Conservation (phyloP, 2,329 filamentous ascomycete species). For the Macrophomina tecta region DNA sequence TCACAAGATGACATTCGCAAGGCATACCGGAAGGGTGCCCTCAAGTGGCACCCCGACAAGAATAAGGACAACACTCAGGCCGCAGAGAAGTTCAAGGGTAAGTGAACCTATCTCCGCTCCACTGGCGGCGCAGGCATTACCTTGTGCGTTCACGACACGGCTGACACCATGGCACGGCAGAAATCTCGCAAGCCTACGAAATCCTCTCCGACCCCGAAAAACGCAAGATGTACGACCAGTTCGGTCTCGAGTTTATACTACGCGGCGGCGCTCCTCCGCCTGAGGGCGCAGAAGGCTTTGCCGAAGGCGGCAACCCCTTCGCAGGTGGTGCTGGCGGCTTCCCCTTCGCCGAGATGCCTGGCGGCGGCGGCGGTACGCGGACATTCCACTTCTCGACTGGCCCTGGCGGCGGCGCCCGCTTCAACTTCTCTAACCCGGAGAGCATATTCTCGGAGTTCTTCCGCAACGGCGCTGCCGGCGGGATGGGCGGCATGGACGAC, state of each 20-base stretch:
- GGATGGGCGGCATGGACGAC: constrained; percentile 50
- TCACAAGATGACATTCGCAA: constrained; percentile 97
- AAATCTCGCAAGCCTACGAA: constrained; percentile 96
- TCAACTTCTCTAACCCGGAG: constrained; percentile 82
- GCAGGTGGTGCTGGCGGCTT: constrained; percentile 48
- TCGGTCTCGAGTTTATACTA: constrained; percentile 89
- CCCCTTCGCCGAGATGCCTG: constrained; percentile 61
- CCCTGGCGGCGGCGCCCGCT: constrained; percentile 64
- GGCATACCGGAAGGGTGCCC: constrained; percentile 85
- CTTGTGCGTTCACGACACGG: background rate
- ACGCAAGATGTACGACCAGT: constrained; percentile 93
- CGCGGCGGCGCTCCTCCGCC: constrained; percentile 75
- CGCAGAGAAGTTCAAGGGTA: constrained; percentile 89
- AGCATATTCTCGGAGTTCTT: constrained; percentile 87
- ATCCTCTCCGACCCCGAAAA: constrained; percentile 97
- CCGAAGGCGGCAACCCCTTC: constrained; percentile 51
- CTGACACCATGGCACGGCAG: constrained; percentile 49
- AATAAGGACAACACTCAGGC: constrained; percentile 90
- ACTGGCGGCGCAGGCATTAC: background rate
- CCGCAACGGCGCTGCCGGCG: constrained; percentile 60
- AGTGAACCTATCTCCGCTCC: constrained; percentile 30
- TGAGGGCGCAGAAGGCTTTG: constrained; percentile 56
- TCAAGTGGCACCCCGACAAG: constrained; percentile 97
- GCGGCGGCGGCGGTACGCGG: constrained; percentile 59
- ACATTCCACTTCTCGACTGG: constrained; percentile 70